Evolutionary conservation across 352 stramenopile genomes (phyloP).

Genomic region (Hyaloperonospora arabidopsidis): DNA sequence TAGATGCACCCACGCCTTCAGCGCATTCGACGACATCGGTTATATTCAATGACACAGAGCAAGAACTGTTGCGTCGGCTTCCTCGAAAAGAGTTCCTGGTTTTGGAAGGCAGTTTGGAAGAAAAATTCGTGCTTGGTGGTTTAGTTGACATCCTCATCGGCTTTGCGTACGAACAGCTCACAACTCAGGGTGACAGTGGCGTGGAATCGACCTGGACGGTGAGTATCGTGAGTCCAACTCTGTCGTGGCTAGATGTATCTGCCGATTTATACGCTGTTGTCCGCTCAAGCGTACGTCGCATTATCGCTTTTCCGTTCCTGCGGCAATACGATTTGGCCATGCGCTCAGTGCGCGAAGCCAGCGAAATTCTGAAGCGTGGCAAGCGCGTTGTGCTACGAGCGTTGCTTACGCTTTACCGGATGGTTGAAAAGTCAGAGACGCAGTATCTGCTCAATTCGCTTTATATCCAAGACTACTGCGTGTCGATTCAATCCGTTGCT

Average conservation of each 20-base stretch:
- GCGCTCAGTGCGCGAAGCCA: constrained; percentile 77
- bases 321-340: constrained; percentile 85
- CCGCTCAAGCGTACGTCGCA: constrained; percentile 72
- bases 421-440: constrained; percentile 92
- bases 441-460: constrained; percentile 95
- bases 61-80: constrained; percentile 65
- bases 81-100: constrained; percentile 81
- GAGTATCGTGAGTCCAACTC: constrained; percentile 88
- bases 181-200: constrained; percentile 90
- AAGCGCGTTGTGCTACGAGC: constrained; percentile 86
- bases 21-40: constrained; percentile 5
- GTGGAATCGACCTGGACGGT: constrained; percentile 97
- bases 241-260: constrained; percentile 91
- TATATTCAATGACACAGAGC: constrained; percentile 50
- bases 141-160: constrained; percentile 92
- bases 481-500: constrained; percentile 70
- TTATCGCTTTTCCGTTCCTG: constrained; percentile 94
- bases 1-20: constrained; percentile 11
- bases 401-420: constrained; percentile 86
- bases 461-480: constrained; percentile 92
- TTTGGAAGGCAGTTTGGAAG: constrained; percentile 39
- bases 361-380: constrained; percentile 75
- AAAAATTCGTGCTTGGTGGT: constrained; percentile 61
- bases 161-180: constrained; percentile 94
- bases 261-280: constrained; percentile 57